Conservation (phyloP, 2,329 filamentous ascomycete genomes). For the Meredithiella fracta region DNA sequence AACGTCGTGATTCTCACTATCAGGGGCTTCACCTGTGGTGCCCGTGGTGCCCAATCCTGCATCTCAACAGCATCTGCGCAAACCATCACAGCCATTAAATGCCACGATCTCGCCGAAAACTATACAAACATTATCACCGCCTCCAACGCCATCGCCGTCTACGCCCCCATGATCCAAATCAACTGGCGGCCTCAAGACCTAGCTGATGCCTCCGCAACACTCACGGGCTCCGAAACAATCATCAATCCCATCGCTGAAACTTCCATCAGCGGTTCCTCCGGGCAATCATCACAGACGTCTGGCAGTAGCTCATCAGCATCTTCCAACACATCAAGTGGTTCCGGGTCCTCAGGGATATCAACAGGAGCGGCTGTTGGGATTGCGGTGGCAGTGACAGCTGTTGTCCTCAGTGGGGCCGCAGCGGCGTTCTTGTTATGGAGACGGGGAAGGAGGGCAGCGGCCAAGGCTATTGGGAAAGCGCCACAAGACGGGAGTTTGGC, state of each 20-base stretch:
- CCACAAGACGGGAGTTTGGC: background rate
- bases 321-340: background rate
- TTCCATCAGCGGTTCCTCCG: background rate
- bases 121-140: background rate
- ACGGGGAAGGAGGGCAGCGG: background rate
- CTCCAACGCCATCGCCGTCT: conserved; percentile 2
- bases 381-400: conserved; percentile 14
- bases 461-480: conserved; percentile 18
- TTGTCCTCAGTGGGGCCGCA: background rate
- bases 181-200: conserved; percentile 18
- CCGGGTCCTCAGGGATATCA: background rate
- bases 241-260: background rate
- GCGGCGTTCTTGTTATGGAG: conserved; percentile 3
- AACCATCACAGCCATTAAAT: background rate
- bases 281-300: background rate
- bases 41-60: background rate
- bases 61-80: background rate
- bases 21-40: background rate
- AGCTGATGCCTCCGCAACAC: conserved; percentile 7
- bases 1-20: background rate
- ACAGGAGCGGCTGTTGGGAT: conserved; percentile 15
- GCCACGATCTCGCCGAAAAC: background rate
- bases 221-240: background rate
- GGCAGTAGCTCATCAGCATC: too few species aligned
- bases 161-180: conserved; percentile 21